Evolutionary conservation across 1,139 yeast genomes (phyloP), one percentile per base, ranked within the genome.

Genomic region (Yamadazyma siamensis): DNA sequence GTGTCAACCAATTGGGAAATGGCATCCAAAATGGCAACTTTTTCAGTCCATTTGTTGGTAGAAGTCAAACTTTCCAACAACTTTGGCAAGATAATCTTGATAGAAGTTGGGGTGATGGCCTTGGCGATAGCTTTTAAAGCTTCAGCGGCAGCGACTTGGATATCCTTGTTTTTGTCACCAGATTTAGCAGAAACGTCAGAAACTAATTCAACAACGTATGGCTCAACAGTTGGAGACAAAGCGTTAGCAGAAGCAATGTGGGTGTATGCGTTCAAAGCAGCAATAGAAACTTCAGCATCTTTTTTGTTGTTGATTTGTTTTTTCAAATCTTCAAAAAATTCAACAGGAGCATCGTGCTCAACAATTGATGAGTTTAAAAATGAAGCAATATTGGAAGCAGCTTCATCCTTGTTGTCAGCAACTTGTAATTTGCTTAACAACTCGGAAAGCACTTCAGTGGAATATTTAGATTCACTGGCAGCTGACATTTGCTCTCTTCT

Each of bases 31-130:
- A 91, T 74, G 49, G 95, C 87, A 59, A 84, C 86, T 81, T 91
- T 91, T 77, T 91, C 97, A 56, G 91, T 89, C 98, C 98, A 91
- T 75, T 91, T 91, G 79, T 76, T 81, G 59, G 96, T 78, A 60
- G 67, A 54, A 41, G 75, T 61, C 58, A 89, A 75, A 63, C 83
- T 70, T 44, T 68, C 66, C 53, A 86, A 75, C 58, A 91, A 70
- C 59, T 74, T 75, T 50, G 97, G 96, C 59, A 91, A 77, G 58
- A 88, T 62, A 48, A 85, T 80, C 81, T 91, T 91, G 70, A 89
- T 79, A 46, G 97, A 83, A 49, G 84, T 79, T 58, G 98, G 98
- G 62, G 95, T 86, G 65, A 87, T 69, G 55, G 94, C 80, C 50
- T 71, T 62, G 49, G 94, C 76, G 51, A 91, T 71, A 54, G 94